Evolutionary conservation across 176 grass and related monocot genomes (phyloP).

Genomic region (Oryza meyeriana): DNA sequence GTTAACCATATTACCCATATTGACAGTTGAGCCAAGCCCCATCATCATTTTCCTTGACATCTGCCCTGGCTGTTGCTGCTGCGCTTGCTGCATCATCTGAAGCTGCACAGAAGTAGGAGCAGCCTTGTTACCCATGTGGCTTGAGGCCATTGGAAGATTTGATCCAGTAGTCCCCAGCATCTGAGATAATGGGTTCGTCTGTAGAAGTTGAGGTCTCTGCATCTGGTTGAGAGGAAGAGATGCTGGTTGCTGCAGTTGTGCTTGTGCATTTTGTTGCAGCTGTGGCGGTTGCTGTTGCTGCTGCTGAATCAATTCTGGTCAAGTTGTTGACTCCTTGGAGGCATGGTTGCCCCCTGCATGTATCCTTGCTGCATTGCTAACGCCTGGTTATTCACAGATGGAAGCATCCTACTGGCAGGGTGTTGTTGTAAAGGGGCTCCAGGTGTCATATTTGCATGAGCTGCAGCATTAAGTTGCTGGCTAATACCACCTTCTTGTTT

Average conservation of each 20-base stretch:
- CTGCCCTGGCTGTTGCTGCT: conserved; percentile 57
- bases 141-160: conserved; percentile 66
- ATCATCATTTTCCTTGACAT: conserved; percentile 81
- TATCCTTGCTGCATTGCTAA: conserved; percentile 69
- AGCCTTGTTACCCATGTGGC: conserved; percentile 61
- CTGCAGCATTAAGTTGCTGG: conserved; percentile 59
- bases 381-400: conserved; percentile 59
- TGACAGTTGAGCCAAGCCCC: conserved; percentile 59
- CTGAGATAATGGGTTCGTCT: conserved; percentile 66
- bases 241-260: conserved; percentile 66
- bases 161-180: conserved; percentile 58
- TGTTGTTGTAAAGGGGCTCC: conserved; percentile 51
- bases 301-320: conserved; percentile 77
- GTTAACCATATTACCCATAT: conserved; percentile 72
- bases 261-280: conserved; percentile 64
- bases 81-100: conserved; percentile 63
- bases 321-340: conserved; percentile 62
- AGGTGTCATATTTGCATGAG: conserved; percentile 54
- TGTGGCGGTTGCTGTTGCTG: conserved; percentile 49
- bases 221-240: conserved; percentile 65
- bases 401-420: conserved; percentile 61
- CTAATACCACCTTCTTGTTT: conserved; percentile 74
- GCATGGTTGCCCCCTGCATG: conserved; percentile 53
- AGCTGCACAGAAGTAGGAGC: conserved; percentile 53
- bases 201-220: conserved; percentile 70